phyloP scores from a whole-genome alignment of 202 grass and related monocot genomes.

The Bolboschoenoplectus hybrid region DNA sequence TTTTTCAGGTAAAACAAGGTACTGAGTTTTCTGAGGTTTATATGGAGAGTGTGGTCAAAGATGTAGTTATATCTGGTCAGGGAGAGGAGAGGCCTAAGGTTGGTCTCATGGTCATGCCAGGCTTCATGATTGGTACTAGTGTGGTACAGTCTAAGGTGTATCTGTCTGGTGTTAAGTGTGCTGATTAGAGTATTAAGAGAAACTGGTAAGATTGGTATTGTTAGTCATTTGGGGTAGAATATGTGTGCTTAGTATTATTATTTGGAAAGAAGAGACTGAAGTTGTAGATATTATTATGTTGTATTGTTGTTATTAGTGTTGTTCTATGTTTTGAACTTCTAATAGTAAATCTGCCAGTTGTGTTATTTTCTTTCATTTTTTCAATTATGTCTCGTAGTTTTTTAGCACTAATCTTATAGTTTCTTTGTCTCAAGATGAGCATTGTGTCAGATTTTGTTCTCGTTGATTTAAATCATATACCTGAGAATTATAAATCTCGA shows the following conservation, averaged over 20 bases:
- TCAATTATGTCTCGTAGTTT: not conserved
- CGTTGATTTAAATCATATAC: not conserved
- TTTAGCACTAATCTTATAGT: not conserved
- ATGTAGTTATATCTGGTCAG: constrained; percentile 56
- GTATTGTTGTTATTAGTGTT: constrained; percentile 25
- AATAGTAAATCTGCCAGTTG: not conserved
- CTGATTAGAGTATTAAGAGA: constrained; percentile 49
- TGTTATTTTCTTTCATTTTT: not conserved
- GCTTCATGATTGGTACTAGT: constrained; percentile 70
- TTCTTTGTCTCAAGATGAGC: not conserved
- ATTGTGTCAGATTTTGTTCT: not conserved
- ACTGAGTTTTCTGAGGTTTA: constrained; percentile 83
- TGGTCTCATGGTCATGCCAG: constrained; percentile 97
- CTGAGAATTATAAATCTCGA: not conserved
- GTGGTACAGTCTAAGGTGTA: constrained; percentile 75
- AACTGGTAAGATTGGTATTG: not conserved
- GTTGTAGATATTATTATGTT: constrained; percentile 44
- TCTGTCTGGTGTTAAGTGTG: constrained; percentile 65
- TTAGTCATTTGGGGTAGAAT: constrained; percentile 25
- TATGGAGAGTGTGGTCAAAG: constrained; percentile 87
- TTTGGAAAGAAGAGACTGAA: constrained; percentile 26
- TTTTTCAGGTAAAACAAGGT: constrained; percentile 84
- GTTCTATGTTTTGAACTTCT: constrained; percentile 33
- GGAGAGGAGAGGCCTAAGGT: constrained; percentile 63
- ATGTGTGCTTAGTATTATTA: constrained; percentile 14